Base-by-base conservation (phyloP, 768 basidiomycete species). In the Kondoa malvinella region DNA sequence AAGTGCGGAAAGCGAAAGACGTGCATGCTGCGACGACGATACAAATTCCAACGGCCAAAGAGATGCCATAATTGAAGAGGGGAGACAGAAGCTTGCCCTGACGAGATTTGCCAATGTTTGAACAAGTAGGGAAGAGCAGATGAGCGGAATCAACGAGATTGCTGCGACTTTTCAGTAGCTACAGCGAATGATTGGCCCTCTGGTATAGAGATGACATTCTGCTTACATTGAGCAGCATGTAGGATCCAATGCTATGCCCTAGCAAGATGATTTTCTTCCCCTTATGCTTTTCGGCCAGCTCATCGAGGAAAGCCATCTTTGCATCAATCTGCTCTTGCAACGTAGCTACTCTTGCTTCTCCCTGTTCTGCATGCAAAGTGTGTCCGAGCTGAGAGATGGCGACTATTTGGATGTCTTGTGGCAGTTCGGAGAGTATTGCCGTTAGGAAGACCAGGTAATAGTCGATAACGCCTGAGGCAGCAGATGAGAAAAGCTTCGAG, bases 161-260 rank as follows among this genome's bases (percentile, higher is more conserved):
- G 16, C 78, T 74, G 62, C 81, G 78, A 17, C 76, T 76, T 76
- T 84, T 84, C 65, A 86, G 71, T 4, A 84, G 77, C 84, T 86
- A 71, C 21, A 61, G 30, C 34, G 26, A 40, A 33, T 1, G 1
- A 29, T 27, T 31, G 2, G 56, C n/a, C 29, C 61, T 57, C 3
- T 34, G 34, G 14, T 69, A 30, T n/a, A 70, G 30, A 1, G 70
- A 67, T 34, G 67, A 31, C 34, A 67, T 64, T 34, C 72, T 68
- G 72, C 77, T 71, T 34, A 83, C 85, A 79, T 88, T 83, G 32
- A 83, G 73, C 2, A 81, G 74, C 64, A 89, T 78, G 86, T 87
- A 90, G 1, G 82, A 77, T 1, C 88, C 88, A 16, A 89, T 82
- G 66, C 86, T 87, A 70, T 89, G 87, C 8, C 84, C 86, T 26